Evolutionary conservation across 2,329 filamentous ascomycete genomes (phyloP).

Genomic region (Sarocladiaceae sp.): DNA sequence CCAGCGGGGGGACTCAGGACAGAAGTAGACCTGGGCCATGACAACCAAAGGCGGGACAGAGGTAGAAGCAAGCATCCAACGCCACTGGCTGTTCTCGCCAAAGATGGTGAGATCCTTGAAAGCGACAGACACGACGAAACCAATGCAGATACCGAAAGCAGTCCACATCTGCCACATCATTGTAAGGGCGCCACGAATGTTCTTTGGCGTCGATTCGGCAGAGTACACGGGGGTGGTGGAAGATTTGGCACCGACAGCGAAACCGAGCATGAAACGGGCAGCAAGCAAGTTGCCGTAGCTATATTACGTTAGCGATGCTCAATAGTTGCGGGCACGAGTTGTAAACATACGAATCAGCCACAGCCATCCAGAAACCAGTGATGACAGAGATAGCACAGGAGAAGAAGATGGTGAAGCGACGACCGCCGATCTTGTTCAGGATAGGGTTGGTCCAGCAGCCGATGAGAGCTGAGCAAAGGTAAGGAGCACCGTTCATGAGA

Average conservation of each 20-base stretch:
- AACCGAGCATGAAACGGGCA: constrained; percentile 28
- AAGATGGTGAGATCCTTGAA: constrained; percentile 27
- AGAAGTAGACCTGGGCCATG: constrained; percentile 45
- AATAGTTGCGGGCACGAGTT: too few relatives aligned
- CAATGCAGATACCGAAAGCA: constrained; percentile 30
- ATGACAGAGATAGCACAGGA: constrained; percentile 49
- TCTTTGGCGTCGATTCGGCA: constrained; percentile 30
- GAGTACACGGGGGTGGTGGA: constrained; percentile 29
- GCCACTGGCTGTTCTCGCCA: constrained; percentile 23
- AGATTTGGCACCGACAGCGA: constrained; percentile 31
- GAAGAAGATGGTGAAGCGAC: constrained; percentile 59
- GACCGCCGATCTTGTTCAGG: constrained; percentile 56
- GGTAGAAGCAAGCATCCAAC: constrained; percentile 41
- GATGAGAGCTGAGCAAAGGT: constrained; percentile 41
- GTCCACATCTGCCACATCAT: constrained; percentile 32
- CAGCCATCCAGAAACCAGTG: constrained; percentile 48
- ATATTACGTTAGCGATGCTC: fast-evolving
- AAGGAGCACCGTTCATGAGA: constrained; percentile 48
- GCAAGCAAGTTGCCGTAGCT: constrained; percentile 20
- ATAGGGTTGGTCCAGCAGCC: constrained; percentile 29
- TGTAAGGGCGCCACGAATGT: constrained; percentile 30
- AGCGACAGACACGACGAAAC: constrained; percentile 31
- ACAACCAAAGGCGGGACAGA: constrained; percentile 47
- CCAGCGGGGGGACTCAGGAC: constrained; percentile 48
- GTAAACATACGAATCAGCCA: constrained; percentile 50